Base-by-base conservation (phyloP, 2,329 filamentous ascomycete species). In the Ceratocystiopsis brevicomis region DNA sequence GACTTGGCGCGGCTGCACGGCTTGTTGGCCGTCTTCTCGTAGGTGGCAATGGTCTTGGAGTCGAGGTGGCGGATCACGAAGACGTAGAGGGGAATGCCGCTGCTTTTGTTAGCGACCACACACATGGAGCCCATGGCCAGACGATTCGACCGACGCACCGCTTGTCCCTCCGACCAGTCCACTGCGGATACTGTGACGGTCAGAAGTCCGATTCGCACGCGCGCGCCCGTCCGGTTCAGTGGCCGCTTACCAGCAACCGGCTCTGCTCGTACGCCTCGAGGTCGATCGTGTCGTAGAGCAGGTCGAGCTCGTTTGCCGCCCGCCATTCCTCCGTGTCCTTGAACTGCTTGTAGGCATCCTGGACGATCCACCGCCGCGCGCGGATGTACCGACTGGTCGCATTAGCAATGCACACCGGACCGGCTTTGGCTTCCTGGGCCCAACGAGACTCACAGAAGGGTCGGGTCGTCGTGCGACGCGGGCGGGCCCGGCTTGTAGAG, bases 51-150 rank as follows among this genome's bases (percentile, higher is more conserved):
- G 33, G 79, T 80, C 64, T 93, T 92, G 56, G 71, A 73, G 63
- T 92, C 82, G 53, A 95, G 71, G 46, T 82, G 75, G 48, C 74
- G 73, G 58, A 95, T 84, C 61, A 92, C 83, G 61, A 82, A 95
- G 47, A 95, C 73, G 61, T 90, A 95, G 52, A 95, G 71, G 9
- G 88, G 88, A 49, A 94, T 94, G 51, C 88, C 88, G 52, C 86
- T 81, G 52, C 17, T 4, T 4, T 3, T 25, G 41, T 40, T 8
- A 45, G n/a, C n/a, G 40, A 10, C 6, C 3, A 32, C 19, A 8
- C 42, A 30, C 3, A 9, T 18, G 3, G 12, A 14, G 21, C 40
- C 38, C n/a, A 43, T 21, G 19, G 19, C 6, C 19, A 37, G 32
- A 4, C 13, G 30, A 25, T 11, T 8, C 6, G 47, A 8, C 21